phyloP scores from a whole-genome alignment of 441 rosid genomes.

The Erodium texanum region DNA sequence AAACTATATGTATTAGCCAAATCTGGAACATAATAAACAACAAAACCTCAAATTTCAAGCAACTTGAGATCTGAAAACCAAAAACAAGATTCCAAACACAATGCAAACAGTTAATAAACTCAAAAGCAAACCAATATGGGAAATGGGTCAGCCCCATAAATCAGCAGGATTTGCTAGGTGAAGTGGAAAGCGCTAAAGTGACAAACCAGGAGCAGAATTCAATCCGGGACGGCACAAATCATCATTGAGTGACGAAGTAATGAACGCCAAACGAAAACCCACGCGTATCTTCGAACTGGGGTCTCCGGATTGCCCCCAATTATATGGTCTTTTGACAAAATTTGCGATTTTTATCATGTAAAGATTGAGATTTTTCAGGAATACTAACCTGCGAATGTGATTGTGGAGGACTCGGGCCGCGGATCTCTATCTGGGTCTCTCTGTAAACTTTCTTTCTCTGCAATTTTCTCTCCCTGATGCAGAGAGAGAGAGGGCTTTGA shows the following conservation, averaged over 20 bases:
- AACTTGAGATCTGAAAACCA: slow-evolving; percentile 16
- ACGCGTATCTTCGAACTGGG: slow-evolving; percentile 10
- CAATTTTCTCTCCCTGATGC: not conserved
- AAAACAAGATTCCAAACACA: slow-evolving; percentile 10
- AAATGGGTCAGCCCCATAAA: not conserved
- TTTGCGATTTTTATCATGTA: not conserved
- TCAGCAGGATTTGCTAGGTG: slow-evolving; percentile 15
- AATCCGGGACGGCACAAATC: not conserved
- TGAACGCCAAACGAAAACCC: slow-evolving; percentile 13
- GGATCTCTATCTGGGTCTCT: slow-evolving; percentile 6
- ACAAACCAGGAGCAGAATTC: slow-evolving; percentile 14
- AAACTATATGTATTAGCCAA: slow-evolving; percentile 9
- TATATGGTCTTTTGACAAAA: not conserved
- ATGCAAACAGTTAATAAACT: slow-evolving; percentile 41
- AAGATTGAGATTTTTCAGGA: not conserved
- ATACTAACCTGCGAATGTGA: not conserved
- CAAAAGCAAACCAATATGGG: slow-evolving; percentile 35
- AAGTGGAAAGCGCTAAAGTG: slow-evolving; percentile 13
- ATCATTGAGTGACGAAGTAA: slow-evolving; percentile 6
- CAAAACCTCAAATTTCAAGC: not conserved
- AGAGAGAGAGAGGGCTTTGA: slow-evolving; percentile 3
- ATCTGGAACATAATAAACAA: slow-evolving; percentile 20
- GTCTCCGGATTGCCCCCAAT: not conserved
- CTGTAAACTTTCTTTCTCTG: not conserved
- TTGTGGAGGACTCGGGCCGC: not conserved